Evolutionary conservation across 1,284 basidiomycete genomes (phyloP), one percentile per base, ranked within the genome.

Genomic region (Jaminaea rosea): DNA sequence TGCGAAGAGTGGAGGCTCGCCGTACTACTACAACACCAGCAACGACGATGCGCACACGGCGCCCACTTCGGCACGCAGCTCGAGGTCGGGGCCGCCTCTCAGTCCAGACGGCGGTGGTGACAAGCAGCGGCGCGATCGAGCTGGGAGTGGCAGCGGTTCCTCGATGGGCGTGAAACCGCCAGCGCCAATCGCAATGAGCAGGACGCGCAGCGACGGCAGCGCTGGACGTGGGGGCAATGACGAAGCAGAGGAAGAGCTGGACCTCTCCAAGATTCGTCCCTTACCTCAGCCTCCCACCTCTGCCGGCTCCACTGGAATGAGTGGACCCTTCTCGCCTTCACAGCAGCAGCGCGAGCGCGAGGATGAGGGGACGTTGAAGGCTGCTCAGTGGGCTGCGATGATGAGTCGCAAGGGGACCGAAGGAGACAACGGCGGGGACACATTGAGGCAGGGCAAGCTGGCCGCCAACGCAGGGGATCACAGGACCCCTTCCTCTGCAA

Each of bases 1-100:
- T n/a, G n/a, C n/a, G n/a, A n/a, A n/a, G n/a, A n/a, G n/a, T n/a
- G n/a, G n/a, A n/a, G n/a, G n/a, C n/a, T n/a, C n/a, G n/a, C n/a
- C n/a, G n/a, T n/a, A n/a, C n/a, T n/a, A n/a, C n/a, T n/a, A n/a
- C n/a, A n/a, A n/a, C n/a, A 37, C 34, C 56, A 56, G 44, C 15
- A 54, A 47, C 36, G 65, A 66, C 29, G 63, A 60, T 26, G 56
- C 56, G 8, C 61, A 50, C 47, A 68, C 65, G 34, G 62, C 66
- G 1, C 66, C 66, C 7, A 68, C 66, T 3, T 67, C 66, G 8
- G 64, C 66, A 7, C 47, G 66, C 26, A 66, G 60, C 49, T 68
- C 66, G n/a, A 55, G 61, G 36, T 67, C 64, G 47, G 59, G 55
- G 8, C 50, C n/a, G n/a, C n/a, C 59, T 8, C 29, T 55, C 26